Base-by-base conservation (phyloP, 2,329 filamentous ascomycete species). In the Ceratocystis diversiconidia region DNA sequence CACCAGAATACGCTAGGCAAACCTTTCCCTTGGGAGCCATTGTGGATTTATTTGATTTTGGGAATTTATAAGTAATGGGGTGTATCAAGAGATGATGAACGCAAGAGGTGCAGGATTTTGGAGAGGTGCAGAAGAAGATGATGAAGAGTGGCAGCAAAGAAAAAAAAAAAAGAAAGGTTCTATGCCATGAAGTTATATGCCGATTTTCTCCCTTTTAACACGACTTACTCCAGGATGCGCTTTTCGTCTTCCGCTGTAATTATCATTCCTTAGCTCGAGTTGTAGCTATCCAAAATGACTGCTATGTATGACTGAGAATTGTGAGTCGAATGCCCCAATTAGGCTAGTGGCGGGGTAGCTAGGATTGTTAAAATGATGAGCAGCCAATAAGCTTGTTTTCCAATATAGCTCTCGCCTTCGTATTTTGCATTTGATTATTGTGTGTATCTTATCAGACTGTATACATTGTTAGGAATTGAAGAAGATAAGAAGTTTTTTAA, bases 1-100 rank as follows among this genome's bases (percentile, higher is more conserved):
- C 76, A 74, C 65, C 65, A 15, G 66, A 67, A 50, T 67, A 67
- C 41, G 66, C 66, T 8, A 67, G 60, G 57, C 66, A 67, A 32
- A 67, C 66, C 63, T 67, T 67, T 63, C 66, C 66, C 61, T 67
- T 67, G 43, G 66, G 48, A 62, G 48, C 62, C 66, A 67, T 66
- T 61, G 43, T 66, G 10, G 41, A 28, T 30, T 43, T 15, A 7
- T 44, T 25, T 28, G 48, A 52, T 12, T 12, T 3, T 19, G 41
- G n/a, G 28, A 30, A 30, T 52, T 10, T n/a, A 30, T 17, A 7
- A 17, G 1, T 17, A 8, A 43, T 19, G 3, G 41, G 22, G 46
- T 19, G 41, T 2, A 5, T 2, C 2, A 25, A 30, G 2, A 63
- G 28, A 43, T 15, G n/a, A 60, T n/a, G 10, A 44, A 15, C 12